These are phyloP conservation scores for Acanthamoeba sp. DNA, from an alignment of 208 protist species.

Conservation along the genomic window DNA sequence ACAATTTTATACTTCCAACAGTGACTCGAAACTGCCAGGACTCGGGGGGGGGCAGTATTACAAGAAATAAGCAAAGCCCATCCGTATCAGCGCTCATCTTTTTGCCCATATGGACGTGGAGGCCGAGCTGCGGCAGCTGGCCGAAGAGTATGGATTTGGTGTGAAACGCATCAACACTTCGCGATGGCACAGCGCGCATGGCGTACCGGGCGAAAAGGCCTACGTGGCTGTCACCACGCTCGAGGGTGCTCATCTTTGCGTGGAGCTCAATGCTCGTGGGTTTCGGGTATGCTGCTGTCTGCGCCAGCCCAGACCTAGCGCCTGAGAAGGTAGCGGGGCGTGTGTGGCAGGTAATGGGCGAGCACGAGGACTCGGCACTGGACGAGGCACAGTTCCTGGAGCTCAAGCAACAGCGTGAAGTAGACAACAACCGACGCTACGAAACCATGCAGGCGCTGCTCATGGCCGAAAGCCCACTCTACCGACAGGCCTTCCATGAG, in stretches of 20 bases:
- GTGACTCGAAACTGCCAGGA: too few relatives aligned
- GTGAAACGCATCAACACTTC: not conserved
- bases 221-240: not conserved
- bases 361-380: not conserved
- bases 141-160: not conserved
- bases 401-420: not conserved
- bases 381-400: not conserved
- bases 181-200: not conserved
- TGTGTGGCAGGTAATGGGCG: not conserved
- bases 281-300: not conserved
- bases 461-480: constrained; percentile 4
- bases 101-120: constrained; percentile 12
- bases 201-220: not conserved
- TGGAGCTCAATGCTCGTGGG: not conserved
- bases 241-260: not conserved
- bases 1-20: too few relatives aligned
- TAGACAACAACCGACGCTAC: not conserved
- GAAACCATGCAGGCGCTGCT: constrained; percentile 13
- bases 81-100: not conserved
- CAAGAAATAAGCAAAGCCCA: not conserved
- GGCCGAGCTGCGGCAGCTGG: not conserved
- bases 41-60: too few relatives aligned
- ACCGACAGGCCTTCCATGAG: not conserved
- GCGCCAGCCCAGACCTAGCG: too few relatives aligned
- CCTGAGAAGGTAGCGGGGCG: too few relatives aligned